A percentile compares a stretch with the other conserved stretches of the same genome.
These are phyloP conservation scores for Melanopsichium pennsylvanicum DNA, from an alignment of 1,284 basidiomycete genomes.

Conservation along the genomic window DNA sequence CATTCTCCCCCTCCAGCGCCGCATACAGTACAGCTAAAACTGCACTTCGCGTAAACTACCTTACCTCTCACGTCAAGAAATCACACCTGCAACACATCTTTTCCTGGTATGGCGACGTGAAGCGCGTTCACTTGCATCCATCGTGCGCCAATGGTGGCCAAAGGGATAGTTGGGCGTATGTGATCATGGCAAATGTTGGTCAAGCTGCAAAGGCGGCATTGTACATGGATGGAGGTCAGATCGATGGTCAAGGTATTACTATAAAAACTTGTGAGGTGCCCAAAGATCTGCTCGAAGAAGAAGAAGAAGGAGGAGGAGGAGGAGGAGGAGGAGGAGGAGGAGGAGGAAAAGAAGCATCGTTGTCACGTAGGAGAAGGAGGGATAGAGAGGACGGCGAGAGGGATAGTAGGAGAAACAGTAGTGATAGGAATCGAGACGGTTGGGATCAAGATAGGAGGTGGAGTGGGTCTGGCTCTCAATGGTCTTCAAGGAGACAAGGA, in stretches of 20 bases:
- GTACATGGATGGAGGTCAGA: conserved; percentile 55
- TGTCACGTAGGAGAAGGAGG: no score
- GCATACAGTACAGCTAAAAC: no score
- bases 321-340: not conserved
- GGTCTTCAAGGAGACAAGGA: not conserved
- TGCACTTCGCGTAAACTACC: no score
- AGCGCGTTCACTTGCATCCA: conserved; percentile 6
- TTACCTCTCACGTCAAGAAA: conserved; percentile 28
- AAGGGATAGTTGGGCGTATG: conserved; percentile 6
- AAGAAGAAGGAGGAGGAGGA: not conserved
- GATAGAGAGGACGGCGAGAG: not conserved
- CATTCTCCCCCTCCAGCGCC: no score
- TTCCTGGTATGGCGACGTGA: conserved; percentile 37
- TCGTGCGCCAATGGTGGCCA: not conserved
- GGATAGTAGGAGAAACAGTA: not conserved
- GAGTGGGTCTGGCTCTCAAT: not conserved
- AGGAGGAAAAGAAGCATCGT: not conserved
- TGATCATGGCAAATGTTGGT: conserved; percentile 19
- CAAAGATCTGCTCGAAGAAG: not conserved
- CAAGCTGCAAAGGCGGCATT: conserved; percentile 40
- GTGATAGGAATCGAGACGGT: not conserved
- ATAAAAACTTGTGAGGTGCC: conserved; percentile 17
- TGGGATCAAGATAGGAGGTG: not conserved
- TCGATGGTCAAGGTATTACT: conserved; percentile 36
- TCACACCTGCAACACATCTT: conserved; percentile 49